A percentile compares a stretch with the other conserved stretches of the same genome.
phyloP scores from a whole-genome alignment of 768 basidiomycete genomes.

The Psilocybe tampanensis region DNA sequence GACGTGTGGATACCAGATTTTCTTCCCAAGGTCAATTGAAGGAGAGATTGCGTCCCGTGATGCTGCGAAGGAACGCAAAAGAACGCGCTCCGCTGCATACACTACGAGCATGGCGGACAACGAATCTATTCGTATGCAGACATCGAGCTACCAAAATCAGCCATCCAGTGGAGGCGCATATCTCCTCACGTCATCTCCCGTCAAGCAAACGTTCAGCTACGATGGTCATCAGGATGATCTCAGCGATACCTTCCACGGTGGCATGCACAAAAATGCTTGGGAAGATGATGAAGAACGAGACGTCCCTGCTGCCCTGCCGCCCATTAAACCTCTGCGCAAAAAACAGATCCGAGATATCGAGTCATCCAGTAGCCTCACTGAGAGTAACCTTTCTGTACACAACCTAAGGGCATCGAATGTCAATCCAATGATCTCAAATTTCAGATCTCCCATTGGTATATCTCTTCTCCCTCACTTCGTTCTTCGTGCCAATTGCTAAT shows the following conservation, averaged over 20 bases:
- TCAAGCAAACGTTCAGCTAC: conserved; percentile 27
- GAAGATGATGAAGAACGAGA: conserved; percentile 38
- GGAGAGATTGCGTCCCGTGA: conserved; percentile 60
- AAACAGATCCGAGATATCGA: conserved; percentile 36
- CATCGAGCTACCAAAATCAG: conserved; percentile 14
- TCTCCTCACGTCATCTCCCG: conserved; percentile 36
- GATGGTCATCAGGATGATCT: conserved; percentile 19
- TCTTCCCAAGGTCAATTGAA: conserved; percentile 81
- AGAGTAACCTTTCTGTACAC: conserved; percentile 46
- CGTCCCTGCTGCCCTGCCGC: conserved; percentile 27
- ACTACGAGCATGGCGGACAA: conserved; percentile 24
- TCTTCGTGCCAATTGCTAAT: not conserved
- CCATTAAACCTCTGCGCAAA: conserved; percentile 45
- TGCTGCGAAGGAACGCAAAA: conserved; percentile 42
- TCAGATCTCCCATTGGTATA: conserved; percentile 72
- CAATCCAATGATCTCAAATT: conserved; percentile 62
- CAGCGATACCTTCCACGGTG: conserved; percentile 8
- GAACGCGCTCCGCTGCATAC: conserved; percentile 29
- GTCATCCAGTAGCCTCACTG: conserved; percentile 39
- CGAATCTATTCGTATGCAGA: conserved; percentile 22
- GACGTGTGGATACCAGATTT: conserved; percentile 52
- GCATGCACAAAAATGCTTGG: conserved; percentile 13
- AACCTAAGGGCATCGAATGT: conserved; percentile 36
- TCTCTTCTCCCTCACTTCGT: conserved; percentile 2
- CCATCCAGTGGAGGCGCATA: conserved; percentile 28